These are phyloP conservation scores for Grosmannia clavigera DNA, from an alignment of 2,329 filamentous ascomycete species.

Conservation along the genomic window DNA sequence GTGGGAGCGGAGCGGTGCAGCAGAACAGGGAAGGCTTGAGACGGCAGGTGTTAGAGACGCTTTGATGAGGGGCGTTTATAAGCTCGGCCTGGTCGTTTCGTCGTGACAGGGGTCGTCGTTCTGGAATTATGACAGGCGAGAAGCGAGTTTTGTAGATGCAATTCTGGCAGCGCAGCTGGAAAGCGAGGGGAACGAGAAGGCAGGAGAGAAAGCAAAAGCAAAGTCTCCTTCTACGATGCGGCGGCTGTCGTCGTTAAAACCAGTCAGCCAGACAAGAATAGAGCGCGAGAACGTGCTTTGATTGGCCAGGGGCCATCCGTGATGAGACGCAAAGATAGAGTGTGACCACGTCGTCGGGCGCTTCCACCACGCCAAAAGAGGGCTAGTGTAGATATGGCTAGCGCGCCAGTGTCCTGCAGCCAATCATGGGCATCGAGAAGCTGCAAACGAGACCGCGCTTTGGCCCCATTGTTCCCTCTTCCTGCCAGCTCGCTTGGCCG, in stretches of 20 bases:
- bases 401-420: no score
- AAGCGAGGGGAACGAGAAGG: no score
- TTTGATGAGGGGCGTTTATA: constrained; percentile 22
- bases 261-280: background rate
- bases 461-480: no score
- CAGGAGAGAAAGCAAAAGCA: background rate
- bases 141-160: background rate
- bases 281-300: background rate
- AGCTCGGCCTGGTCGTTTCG: background rate
- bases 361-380: background rate
- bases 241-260: background rate
- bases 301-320: background rate
- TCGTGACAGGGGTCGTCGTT: no score
- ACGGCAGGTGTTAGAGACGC: constrained; percentile 29
- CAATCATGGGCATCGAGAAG: no score
- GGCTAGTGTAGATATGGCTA: no score
- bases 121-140: no score
- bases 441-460: no score
- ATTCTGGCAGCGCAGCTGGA: background rate
- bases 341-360: background rate
- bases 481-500: no score
- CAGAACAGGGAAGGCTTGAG: constrained; percentile 21
- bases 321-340: background rate
- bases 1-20: no score
- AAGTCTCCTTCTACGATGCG: background rate